Base-by-base conservation (phyloP, 768 basidiomycete species). In the Chalciporus pseudorubinellus region DNA sequence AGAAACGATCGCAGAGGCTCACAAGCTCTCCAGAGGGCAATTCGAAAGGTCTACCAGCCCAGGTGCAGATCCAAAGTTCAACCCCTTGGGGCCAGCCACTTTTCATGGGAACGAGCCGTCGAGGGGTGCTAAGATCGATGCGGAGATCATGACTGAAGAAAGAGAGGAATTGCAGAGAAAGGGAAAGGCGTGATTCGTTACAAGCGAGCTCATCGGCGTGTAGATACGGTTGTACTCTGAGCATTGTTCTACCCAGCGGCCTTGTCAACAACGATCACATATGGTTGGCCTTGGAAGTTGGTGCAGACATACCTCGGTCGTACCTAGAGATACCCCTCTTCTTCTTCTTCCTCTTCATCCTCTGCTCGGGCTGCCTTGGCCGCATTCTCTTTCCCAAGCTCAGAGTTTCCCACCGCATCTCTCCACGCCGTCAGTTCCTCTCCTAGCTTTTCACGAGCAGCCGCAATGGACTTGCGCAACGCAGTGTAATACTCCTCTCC, bases 341-440 rank as follows among this genome's bases (percentile, higher is more conserved):
- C 76, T 20, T 75, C 76, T 1, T 73, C 77, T 0, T 74, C 78
- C 14, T 75, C 82, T 4, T 75, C 77, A 9, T 73, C 76, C 0
- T 78, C 80, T 11, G 73, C 69, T 0, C 67, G 75, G 9, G 74
- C 75, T 8, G 71, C 69, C 49, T 69, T 72, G 40, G 62, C 67
- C 13, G 62, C 69, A 49, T 69, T 73, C 58, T 89, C 87, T 60
- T 87, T 89, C 14, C 61, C 74, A 59, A 78, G 64, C 64, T 91
- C 89, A 7, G 69, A 62, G 43, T 77, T 85, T 12, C 87, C 85
- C 5, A 89, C 82, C 6, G 77, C 77, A 67, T 91, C 87, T 59
- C 84, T 77, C 89, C 87, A 90, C 6, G 66, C 75, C 0, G 89
- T 90, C 66, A 91, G 64, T 56, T 89, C 84, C 39, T 81, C 75